Evolutionary conservation across 345 rosid species (phyloP).

Genomic region (Eucalyptus erythrocorys): DNA sequence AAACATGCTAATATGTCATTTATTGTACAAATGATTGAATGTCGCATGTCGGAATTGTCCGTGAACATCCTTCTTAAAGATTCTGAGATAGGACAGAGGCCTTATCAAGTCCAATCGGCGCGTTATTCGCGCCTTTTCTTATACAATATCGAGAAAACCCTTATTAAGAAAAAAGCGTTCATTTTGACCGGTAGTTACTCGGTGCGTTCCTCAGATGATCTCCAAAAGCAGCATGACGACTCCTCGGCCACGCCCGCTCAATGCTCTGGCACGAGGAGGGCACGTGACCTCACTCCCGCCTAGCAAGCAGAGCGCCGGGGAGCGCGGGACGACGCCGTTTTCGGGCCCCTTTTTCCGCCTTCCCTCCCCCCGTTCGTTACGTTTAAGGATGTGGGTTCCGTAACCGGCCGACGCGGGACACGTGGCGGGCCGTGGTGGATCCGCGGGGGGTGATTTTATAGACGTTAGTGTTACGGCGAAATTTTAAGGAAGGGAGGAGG

Average conservation of each 20-base stretch:
- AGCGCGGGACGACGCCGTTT: neutral
- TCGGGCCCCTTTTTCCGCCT: neutral
- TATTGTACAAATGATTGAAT: neutral
- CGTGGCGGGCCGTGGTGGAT: neutral
- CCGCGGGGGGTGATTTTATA: neutral
- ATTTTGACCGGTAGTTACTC: neutral
- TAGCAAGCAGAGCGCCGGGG: neutral
- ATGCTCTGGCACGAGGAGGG: neutral
- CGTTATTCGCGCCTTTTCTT: neutral
- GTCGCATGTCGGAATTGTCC: neutral
- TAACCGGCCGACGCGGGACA: neutral
- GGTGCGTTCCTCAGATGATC: neutral
- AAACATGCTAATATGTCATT: neutral
- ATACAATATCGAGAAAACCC: neutral
- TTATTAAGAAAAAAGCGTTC: neutral
- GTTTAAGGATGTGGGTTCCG: neutral
- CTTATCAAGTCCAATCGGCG: neutral
- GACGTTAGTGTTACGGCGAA: constrained; percentile 56
- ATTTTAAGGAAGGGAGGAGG: neutral
- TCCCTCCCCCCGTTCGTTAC: neutral
- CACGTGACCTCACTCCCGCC: neutral
- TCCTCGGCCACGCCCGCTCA: neutral
- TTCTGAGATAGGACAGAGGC: neutral
- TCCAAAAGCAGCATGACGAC: neutral
- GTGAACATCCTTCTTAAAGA: neutral